These are phyloP conservation scores for Aegilops umbellulata DNA, from an alignment of 176 grass and related monocot species.

Conservation along the genomic window DNA sequence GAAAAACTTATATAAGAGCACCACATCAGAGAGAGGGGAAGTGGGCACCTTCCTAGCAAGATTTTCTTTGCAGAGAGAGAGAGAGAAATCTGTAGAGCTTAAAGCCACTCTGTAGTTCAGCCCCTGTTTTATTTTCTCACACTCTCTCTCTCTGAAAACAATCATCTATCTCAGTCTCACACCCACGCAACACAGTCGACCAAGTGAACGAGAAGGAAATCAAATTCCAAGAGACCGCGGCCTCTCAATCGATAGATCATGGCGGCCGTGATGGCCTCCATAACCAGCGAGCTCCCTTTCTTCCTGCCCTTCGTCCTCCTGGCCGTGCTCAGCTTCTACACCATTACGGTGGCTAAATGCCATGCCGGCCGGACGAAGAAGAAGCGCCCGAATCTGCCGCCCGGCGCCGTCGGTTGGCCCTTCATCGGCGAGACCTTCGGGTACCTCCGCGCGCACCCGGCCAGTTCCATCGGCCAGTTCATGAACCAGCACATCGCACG, in stretches of 20 bases:
- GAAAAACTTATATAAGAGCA: constrained; percentile 54
- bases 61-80: constrained; percentile 29
- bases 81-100: constrained; percentile 28
- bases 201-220: neutral
- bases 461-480: constrained; percentile 73
- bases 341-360: constrained; percentile 49
- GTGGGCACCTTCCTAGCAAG: constrained; percentile 37
- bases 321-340: constrained; percentile 69
- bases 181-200: constrained; percentile 10
- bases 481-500: constrained; percentile 77
- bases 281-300: constrained; percentile 58
- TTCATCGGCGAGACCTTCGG: constrained; percentile 84
- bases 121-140: neutral
- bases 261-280: constrained; percentile 54
- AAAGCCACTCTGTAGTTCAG: constrained; percentile 27
- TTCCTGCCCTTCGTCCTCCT: constrained; percentile 60
- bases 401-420: constrained; percentile 59
- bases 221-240: neutral
- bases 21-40: neutral
- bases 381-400: constrained; percentile 71
- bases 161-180: neutral
- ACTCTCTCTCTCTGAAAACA: too few relatives aligned
- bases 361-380: constrained; percentile 24
- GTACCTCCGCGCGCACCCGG: constrained; percentile 71
- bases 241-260: neutral